A percentile compares a stretch with the other conserved stretches of the same genome.
phyloP scores from a whole-genome alignment of 2,329 filamentous ascomycete species.

The Hymenoscyphus fructigenus region DNA sequence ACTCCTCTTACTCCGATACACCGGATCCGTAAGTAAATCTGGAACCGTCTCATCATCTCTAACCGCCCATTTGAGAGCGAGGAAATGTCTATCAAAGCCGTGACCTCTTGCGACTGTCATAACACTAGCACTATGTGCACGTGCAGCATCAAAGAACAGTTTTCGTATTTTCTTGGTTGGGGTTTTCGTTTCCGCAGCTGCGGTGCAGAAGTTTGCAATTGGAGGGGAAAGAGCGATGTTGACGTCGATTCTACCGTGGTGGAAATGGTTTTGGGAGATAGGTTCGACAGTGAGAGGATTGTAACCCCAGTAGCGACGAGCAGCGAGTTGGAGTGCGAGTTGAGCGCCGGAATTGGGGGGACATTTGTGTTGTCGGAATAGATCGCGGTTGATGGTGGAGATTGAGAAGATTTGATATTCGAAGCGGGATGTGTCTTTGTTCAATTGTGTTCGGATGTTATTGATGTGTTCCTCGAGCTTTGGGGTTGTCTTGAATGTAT shows the following conservation, averaged over 20 bases:
- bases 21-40: neutral
- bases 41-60: neutral
- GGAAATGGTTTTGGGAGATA: conserved; percentile 5
- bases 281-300: neutral
- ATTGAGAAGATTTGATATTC: neutral
- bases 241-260: conserved; percentile 9
- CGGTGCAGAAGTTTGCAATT: neutral
- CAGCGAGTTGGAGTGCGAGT: conserved; percentile 14
- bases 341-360: conserved; percentile 11
- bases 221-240: neutral
- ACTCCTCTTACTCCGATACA: conserved; percentile 1
- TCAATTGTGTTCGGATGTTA: neutral
- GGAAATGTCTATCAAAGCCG: conserved; percentile 3
- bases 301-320: conserved; percentile 6
- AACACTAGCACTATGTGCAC: neutral
- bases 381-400: neutral
- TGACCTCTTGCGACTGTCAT: neutral
- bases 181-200: neutral
- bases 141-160: conserved; percentile 5
- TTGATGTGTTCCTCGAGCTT: neutral
- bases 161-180: neutral
- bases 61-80: neutral
- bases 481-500: conserved; percentile 3
- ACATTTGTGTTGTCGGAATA: conserved; percentile 3
- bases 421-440: neutral